Evolutionary conservation across 2,329 filamentous ascomycete genomes (phyloP).

Genomic region (Aureobasidium namibiae): DNA sequence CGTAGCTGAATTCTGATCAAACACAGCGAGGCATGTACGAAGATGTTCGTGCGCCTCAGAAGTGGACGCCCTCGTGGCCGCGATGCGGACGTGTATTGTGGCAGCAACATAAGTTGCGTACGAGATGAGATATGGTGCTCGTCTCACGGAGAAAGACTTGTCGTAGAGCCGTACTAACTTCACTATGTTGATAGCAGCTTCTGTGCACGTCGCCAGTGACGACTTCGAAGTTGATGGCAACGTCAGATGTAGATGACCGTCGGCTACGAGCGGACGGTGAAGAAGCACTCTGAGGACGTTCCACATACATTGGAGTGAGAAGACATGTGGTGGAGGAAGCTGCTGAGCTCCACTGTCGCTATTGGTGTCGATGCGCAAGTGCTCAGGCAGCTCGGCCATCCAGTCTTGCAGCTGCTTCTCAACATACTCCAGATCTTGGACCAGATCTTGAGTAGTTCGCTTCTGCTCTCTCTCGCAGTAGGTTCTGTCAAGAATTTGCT

Average conservation of each 20-base stretch:
- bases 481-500: constrained; percentile 27
- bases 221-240: not conserved
- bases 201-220: constrained; percentile 35
- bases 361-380: not conserved
- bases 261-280: constrained; percentile 45
- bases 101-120: constrained; percentile 50
- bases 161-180: constrained; percentile 39
- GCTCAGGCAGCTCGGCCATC: not conserved
- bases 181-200: constrained; percentile 39
- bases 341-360: not conserved
- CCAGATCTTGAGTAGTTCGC: not conserved
- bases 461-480: constrained; percentile 27
- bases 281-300: constrained; percentile 46
- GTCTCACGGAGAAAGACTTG: constrained; percentile 35
- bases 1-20: constrained; percentile 43
- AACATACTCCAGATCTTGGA: not conserved
- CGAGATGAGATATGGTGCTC: constrained; percentile 46
- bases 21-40: constrained; percentile 38
- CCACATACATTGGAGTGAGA: constrained; percentile 29
- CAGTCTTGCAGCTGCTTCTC: not conserved
- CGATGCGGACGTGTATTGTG: constrained; percentile 45
- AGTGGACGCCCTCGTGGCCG: constrained; percentile 31
- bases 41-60: constrained; percentile 35
- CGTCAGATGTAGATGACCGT: constrained; percentile 31
- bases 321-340: not conserved